Conservation (phyloP, 768 basidiomycete species). For the Suillus variegatus region DNA sequence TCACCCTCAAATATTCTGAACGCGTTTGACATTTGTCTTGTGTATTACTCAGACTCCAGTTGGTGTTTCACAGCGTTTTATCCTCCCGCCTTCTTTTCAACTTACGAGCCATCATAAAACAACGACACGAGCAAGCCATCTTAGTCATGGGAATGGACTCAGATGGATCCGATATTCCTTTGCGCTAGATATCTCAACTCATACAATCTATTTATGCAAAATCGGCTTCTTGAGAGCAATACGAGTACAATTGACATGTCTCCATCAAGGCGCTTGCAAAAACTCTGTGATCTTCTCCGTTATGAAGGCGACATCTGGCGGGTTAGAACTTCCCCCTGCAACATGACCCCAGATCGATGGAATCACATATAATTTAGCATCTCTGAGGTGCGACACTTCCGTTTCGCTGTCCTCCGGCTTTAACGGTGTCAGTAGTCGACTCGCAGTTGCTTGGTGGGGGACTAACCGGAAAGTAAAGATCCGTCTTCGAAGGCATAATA, state of each 20-base stretch:
- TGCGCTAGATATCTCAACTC: neutral
- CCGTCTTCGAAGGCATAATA: slow-evolving; percentile 62
- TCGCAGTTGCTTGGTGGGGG: neutral
- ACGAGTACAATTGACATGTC: neutral
- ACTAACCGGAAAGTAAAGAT: slow-evolving; percentile 57
- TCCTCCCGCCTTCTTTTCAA: slow-evolving; percentile 1
- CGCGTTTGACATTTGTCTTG: neutral
- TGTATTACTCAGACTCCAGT: neutral
- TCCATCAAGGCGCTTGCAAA: slow-evolving; percentile 30
- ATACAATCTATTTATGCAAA: neutral
- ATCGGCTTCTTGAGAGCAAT: neutral
- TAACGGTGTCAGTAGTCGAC: neutral
- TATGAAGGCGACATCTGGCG: slow-evolving; percentile 43
- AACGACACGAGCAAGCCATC: neutral
- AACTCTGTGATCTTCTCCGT: slow-evolving; percentile 42
- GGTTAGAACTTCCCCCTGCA: slow-evolving; percentile 48
- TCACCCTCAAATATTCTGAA: neutral
- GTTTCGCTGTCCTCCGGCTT: slow-evolving; percentile 58
- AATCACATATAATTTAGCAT: slow-evolving; percentile 52
- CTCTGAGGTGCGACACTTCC: slow-evolving; percentile 45
- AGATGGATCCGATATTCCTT: neutral
- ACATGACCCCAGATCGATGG: slow-evolving; percentile 61
- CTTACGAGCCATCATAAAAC: neutral
- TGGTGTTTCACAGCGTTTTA: neutral
- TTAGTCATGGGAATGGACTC: too few relatives aligned